phyloP scores from a whole-genome alignment of 495 filamentous ascomycete genomes.

The Penicillium turbatum region DNA sequence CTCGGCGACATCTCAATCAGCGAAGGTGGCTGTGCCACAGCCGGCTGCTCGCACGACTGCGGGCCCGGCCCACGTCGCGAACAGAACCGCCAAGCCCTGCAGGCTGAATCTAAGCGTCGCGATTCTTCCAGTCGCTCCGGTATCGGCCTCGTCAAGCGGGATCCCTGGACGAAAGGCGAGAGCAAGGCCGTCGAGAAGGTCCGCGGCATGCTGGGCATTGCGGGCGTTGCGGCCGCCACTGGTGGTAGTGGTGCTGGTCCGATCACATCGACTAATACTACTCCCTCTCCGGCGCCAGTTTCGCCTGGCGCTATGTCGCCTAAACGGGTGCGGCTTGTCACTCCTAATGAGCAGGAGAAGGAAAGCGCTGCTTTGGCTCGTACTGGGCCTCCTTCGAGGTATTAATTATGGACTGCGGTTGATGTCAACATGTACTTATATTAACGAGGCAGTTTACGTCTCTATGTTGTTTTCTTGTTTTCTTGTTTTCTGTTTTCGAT shows the following conservation, averaged over 20 bases:
- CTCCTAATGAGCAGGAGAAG: slow-evolving; percentile 40
- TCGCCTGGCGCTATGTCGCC: slow-evolving; percentile 36
- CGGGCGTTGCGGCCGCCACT: slow-evolving; percentile 23
- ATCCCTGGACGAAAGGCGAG: slow-evolving; percentile 41
- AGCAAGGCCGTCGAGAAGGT: slow-evolving; percentile 46
- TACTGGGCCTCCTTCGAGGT: slow-evolving; percentile 16
- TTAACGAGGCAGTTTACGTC: background rate
- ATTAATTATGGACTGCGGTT: background rate
- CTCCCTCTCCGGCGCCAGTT: slow-evolving; percentile 13
- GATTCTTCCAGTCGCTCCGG: slow-evolving; percentile 36
- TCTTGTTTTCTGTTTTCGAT: background rate
- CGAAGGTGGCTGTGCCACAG: slow-evolving; percentile 69
- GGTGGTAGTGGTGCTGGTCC: slow-evolving; percentile 20
- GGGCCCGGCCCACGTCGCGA: slow-evolving; percentile 59
- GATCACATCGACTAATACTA: slow-evolving; percentile 22
- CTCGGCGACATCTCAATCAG: slow-evolving; percentile 51
- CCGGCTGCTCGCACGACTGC: slow-evolving; percentile 71
- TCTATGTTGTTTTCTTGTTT: background rate
- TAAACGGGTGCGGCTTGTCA: slow-evolving; percentile 45
- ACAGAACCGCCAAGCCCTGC: slow-evolving; percentile 31
- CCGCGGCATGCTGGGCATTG: slow-evolving; percentile 42
- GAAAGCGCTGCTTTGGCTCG: slow-evolving; percentile 23
- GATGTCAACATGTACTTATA: background rate
- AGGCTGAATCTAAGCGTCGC: slow-evolving; percentile 35
- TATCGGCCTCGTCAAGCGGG: slow-evolving; percentile 38